Base-by-base conservation (phyloP, 208 protist genomes). In the Leishmania amazonensis region DNA sequence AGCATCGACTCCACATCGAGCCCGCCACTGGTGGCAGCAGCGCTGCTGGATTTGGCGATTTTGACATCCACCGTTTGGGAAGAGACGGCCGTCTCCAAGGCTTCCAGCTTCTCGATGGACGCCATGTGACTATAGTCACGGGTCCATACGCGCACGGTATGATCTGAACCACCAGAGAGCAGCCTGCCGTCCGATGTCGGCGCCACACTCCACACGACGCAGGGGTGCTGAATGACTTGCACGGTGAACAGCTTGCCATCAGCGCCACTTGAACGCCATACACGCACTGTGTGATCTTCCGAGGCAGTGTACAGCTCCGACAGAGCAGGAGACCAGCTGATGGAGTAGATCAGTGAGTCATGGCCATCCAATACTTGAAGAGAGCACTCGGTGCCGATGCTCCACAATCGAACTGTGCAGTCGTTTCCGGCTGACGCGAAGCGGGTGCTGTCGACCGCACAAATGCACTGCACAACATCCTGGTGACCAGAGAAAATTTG, bases 61-160 rank as follows among this genome's bases (percentile, higher is more conserved):
- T 91, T 92, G 31, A 94, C 81, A 79, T 97, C 91, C 31, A 98
- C 79, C 13, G 49, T 84, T 75, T 96, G 93, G 13, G 87, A 79
- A 11, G 95, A 82, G 4, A 98, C 78, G 0, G 85, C 70, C 6
- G 68, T 80, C 75, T 94, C 80, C 8, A 98, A 81, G 17, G 76
- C 84, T 47, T 93, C 85, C 24, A 96, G 68, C 79, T 93, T 96
- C 42, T 92, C 93, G 19, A 88, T 78, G 40, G 89, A 89, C 7
- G 91, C 93, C 84, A 93, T 90, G n/a, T 83, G 68, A 24, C 75
- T 75, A 35, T 83, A 79, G 67, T 93, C 72, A 45, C 85, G 80
- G 4, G 96, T 98, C 90, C 96, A 99, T 15, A 99, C 75, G n/a
- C 98, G 90, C 53, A 95, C 89, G 2, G 92, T 75, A 60, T 96